Evolutionary conservation across 176 grass and related monocot genomes (phyloP), one percentile per base, ranked within the genome.

Genomic region (Bromus sterilis): DNA sequence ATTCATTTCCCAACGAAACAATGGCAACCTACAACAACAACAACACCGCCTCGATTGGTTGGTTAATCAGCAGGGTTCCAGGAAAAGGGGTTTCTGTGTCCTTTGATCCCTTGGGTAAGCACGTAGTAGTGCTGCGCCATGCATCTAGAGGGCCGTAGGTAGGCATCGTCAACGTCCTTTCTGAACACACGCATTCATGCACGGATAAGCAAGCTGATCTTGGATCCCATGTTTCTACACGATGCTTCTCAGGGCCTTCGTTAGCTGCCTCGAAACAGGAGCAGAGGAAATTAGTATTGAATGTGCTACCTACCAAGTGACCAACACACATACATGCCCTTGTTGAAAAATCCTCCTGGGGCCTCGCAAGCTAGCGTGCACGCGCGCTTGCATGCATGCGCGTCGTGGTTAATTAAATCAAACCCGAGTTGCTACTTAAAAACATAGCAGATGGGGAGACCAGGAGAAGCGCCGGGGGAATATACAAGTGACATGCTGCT

Each of bases 401-500:
- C 11, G 59, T 2, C 10, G 77, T 51, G 39, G 37, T 43, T 70
- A 71, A 43, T 14, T 44, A 71, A 13, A 7, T 2, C 25, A 42
- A 23, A 1, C 36, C 24, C 40, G 12, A 33, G 51, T 43, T 41
- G 26, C n/a, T n/a, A n/a, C n/a, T n/a, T n/a, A 41, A 82, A 59
- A 40, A 51, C 24, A 74, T 11, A 80, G 24, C 37, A 25, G 16
- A 49, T 16, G 31, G 65, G 68, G 88, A 88, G 88, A 91, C 88
- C 85, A 83, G 74, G 88, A 77, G 82, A 71, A 35, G 53, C 78
- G 24, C 55, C 18, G 26, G 53, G 74, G 83, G 83, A 86, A 84
- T 89, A 94, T 81, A 94, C 64, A 61, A 79, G 62, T 13, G 66
- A 15, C 25, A 44, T 66, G 66, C 71, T 90, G 82, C 20, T 87